Base-by-base conservation (phyloP, 2,329 filamentous ascomycete species). In the Sporothrix dimorphospora region DNA sequence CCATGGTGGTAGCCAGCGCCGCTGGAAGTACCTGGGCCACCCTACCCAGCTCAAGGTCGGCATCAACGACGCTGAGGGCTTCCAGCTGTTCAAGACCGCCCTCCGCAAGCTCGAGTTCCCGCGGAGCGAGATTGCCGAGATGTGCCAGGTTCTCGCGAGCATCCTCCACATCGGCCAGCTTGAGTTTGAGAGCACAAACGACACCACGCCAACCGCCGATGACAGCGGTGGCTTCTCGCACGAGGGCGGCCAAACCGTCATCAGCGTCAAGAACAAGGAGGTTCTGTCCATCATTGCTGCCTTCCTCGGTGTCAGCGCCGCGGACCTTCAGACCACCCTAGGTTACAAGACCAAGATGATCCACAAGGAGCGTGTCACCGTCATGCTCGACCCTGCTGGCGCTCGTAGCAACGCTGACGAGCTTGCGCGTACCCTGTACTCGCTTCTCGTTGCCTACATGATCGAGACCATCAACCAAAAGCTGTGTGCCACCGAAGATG, bases 151-250 rank as follows among this genome's bases (percentile, higher is more conserved):
- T 66, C 85, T 99, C 70, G 96, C 96, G 42, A 91, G 90, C 77
- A 98, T 99, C 76, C 86, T 99, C n/a, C 96, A 99, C 80, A 94
- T 99, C 76, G 96, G 96, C 38, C 96, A 99, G 83, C 89, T 99
- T 2, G 96, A 99, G 77, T 99, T 99, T 76, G 90, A 92, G 79
- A 94, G 89, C 0, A 91, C 92, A 1, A 91, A 92, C 76, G 89
- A 91, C 76, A 98, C 96, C 0, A 91, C 91, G 1, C 91, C 89
- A 0, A 89, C 89, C 0, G 94, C 89, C 1, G 94, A 98, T 77
- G 96, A 99, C 78, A 98, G 95, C 76, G 96, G 96, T 71, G 95
- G 95, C 24, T 98, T 96, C 82, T 97, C 96, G 0, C 94, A 97
- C 79, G 96, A 99, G 81, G 96, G 96, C 75, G 93, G 91, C 55